A percentile compares a stretch with the other conserved stretches of the same genome.
Evolutionary conservation across 305 asterid species (phyloP).

Genomic region (Rubia peregrina): DNA sequence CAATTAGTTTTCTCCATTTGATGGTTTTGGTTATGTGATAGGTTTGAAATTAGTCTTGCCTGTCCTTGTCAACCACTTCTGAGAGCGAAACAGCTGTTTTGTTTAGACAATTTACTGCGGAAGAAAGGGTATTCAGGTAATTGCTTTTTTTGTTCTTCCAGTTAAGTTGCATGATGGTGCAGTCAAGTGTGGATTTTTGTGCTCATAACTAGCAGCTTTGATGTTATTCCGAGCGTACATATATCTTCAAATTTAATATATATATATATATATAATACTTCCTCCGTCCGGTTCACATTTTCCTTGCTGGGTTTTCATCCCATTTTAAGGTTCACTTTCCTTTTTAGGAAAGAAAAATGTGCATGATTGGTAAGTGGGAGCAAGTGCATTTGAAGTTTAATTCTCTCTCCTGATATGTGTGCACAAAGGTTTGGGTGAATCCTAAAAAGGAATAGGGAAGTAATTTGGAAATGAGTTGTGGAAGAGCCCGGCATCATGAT

Average conservation of each 20-base stretch:
- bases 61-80: constrained; percentile 83
- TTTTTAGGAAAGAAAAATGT: not conserved
- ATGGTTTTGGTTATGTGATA: constrained; percentile 25
- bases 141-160: constrained; percentile 15
- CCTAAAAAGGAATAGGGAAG: not conserved
- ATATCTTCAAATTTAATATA: not conserved
- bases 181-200: not conserved
- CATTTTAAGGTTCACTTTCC: not conserved
- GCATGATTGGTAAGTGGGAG: not conserved
- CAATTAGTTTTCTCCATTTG: constrained; percentile 19
- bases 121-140: constrained; percentile 77
- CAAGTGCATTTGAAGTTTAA: not conserved
- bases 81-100: constrained; percentile 86
- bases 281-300: not conserved
- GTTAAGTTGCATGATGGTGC: constrained; percentile 14
- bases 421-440: not conserved
- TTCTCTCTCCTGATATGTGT: not conserved
- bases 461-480: not conserved
- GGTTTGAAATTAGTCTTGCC: constrained; percentile 48
- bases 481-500: not conserved
- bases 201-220: not conserved
- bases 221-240: not conserved
- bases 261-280: not conserved
- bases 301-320: too few species aligned
- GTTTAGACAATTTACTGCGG: constrained; percentile 76